Base-by-base conservation (phyloP, 2,329 filamentous ascomycete genomes). In the Phialocephala subalpina region DNA sequence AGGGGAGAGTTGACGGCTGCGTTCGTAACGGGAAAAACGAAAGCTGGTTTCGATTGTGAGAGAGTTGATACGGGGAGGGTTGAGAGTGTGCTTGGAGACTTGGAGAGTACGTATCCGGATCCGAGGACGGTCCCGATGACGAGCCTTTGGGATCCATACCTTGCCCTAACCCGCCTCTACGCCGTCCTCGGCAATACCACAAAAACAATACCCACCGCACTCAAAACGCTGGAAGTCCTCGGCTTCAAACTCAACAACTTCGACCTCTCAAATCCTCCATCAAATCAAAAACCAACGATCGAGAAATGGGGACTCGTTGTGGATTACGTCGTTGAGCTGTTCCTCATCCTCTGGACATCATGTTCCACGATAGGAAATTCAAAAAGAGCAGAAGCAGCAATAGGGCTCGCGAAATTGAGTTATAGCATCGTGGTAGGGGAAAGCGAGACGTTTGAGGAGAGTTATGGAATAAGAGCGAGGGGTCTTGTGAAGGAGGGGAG, bases 371-470 rank as follows among this genome's bases (percentile, higher is more conserved):
- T 67, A 7, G 38, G 42, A 2, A 56, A 59, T 42, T 18, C 14
- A 12, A 47, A n/a, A 16, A 59, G 56, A 16, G 29, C 62, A 29
- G 60, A 57, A 33, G 35, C 22, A 33, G 69, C 66, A 7, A 58
- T 62, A 12, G 20, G 60, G 11, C 14, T 61, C 7, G 66, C 47
- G 18, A 66, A 42, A 14, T 27, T 66, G 36, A 42, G 60, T 3
- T 68, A 69, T 14, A 62, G 36, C 20, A 69, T 70, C 3, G 60
- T 60, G 14, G 38, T 70, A 20, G 66, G 68, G 18, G 66, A 69
- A 38, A 63, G 67, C 64, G 33, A 55, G 29, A 70, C 66, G 5
- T 71, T 70, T 58, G 52, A 66, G 38, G 36, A 62, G 42, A 35
- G 22, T 12, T 65, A 62, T 53, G 58, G 62, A 1, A 9, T 6